phyloP scores from a whole-genome alignment of 148 eudicot genomes.

The Spergularia bocconei region DNA sequence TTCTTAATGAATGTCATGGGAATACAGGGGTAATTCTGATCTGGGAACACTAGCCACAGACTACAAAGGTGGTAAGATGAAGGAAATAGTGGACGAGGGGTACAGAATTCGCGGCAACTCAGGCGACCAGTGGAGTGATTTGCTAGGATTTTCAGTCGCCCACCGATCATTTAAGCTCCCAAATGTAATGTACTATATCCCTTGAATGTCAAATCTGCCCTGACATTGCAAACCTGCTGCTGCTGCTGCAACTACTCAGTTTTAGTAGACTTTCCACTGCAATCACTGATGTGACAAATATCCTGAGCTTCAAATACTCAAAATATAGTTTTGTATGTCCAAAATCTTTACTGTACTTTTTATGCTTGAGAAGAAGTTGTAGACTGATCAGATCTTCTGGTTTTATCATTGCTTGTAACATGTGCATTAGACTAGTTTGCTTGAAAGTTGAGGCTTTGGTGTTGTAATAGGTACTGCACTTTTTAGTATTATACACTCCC shows the following conservation, averaged over 20 bases:
- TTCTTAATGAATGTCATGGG: neutral
- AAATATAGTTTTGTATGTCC: no score
- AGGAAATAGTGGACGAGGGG: constrained; percentile 56
- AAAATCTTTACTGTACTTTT: no score
- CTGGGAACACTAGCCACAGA: constrained; percentile 47
- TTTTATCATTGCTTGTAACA: no score
- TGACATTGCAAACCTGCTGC: neutral
- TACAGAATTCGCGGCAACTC: constrained; percentile 62
- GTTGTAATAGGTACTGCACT: no score
- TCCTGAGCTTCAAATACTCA: no score
- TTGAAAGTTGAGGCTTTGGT: no score
- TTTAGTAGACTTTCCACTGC: no score
- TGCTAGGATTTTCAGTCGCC: constrained; percentile 59
- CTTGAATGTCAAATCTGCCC: constrained; percentile 23
- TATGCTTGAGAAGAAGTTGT: no score
- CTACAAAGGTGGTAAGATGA: constrained; percentile 69
- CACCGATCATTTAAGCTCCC: constrained; percentile 73
- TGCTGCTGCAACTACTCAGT: neutral
- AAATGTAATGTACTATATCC: constrained; percentile 67
- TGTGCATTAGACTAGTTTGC: no score
- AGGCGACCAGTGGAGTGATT: constrained; percentile 95
- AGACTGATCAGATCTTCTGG: no score
- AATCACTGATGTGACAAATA: no score
- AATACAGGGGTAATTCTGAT: constrained; percentile 52
- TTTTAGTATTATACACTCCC: no score